Percentiles rank a stretch among this genome's conserved stretches.
phyloP scores from a whole-genome alignment of 2,329 filamentous ascomycete genomes.

The Colletotrichum destructivum region DNA sequence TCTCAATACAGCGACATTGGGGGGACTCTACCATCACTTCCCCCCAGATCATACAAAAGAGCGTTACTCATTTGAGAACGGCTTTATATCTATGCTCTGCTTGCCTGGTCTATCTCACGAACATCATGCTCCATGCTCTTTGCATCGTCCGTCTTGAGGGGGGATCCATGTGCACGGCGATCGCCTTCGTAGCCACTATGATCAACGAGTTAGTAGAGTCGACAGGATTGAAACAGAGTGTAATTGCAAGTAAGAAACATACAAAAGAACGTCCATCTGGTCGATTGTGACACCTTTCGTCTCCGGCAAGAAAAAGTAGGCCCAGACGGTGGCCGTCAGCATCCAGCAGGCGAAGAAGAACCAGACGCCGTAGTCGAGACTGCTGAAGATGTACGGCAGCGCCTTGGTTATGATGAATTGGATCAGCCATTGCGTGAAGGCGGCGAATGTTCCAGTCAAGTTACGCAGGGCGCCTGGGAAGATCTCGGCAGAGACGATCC shows the following conservation, averaged over 20 bases:
- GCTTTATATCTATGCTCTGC: not conserved
- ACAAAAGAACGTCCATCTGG: slow-evolving; percentile 60
- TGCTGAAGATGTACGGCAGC: slow-evolving; percentile 61
- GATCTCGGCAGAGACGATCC: slow-evolving; percentile 62
- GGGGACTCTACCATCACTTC: too few species aligned
- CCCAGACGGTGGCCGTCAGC: slow-evolving; percentile 62
- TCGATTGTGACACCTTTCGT: slow-evolving; percentile 70
- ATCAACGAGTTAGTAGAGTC: not conserved
- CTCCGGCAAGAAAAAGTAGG: slow-evolving; percentile 68
- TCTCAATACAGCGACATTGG: too few species aligned
- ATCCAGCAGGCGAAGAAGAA: slow-evolving; percentile 71
- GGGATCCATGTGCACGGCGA: slow-evolving; percentile 1
- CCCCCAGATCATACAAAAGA: too few species aligned
- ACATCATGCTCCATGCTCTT: slow-evolving; percentile 35
- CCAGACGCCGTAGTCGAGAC: slow-evolving; percentile 66
- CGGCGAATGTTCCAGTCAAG: slow-evolving; percentile 58
- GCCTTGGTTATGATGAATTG: slow-evolving; percentile 62
- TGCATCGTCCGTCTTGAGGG: slow-evolving; percentile 7
- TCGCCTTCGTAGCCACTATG: slow-evolving; percentile 36
- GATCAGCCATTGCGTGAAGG: slow-evolving; percentile 58
- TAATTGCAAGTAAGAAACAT: not conserved
- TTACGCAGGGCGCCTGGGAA: slow-evolving; percentile 61
- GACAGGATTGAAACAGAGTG: not conserved
- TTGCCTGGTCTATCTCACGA: slow-evolving; percentile 20
- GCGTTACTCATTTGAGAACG: too few species aligned